A percentile compares a stretch with the other conserved stretches of the same genome.
Conservation (phyloP, 768 basidiomycete species). For the Candolleomyces aberdarensis region DNA sequence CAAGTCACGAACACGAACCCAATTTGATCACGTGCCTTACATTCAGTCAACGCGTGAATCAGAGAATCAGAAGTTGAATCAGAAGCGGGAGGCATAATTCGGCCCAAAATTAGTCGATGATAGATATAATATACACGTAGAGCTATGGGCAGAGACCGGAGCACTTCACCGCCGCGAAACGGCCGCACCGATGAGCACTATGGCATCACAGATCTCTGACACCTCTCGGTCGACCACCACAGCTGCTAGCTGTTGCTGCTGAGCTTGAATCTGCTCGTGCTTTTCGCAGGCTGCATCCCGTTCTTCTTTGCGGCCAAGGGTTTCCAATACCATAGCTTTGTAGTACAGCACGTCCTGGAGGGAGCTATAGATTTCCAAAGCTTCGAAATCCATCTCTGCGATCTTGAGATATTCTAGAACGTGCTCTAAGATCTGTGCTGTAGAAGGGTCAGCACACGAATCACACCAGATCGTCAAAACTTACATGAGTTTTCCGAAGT, state of each 20-base stretch:
- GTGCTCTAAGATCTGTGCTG: conserved; percentile 45
- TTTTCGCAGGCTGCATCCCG: conserved; percentile 53
- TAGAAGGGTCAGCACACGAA: not conserved
- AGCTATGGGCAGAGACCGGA: not conserved
- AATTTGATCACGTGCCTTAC: conserved; percentile 4
- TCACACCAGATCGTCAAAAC: conserved; percentile 9
- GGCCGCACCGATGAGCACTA: conserved; percentile 55
- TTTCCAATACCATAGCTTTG: conserved; percentile 69
- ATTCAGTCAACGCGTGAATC: not conserved
- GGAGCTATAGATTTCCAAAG: conserved; percentile 56
- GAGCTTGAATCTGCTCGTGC: conserved; percentile 42
- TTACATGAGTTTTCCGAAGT: conserved; percentile 46
- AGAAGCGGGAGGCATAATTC: no score
- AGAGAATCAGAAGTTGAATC: no score
- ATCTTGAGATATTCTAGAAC: conserved; percentile 58
- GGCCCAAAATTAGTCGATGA: no score
- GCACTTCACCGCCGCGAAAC: conserved; percentile 37
- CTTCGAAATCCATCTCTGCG: conserved; percentile 64
- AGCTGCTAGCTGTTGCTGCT: conserved; percentile 39
- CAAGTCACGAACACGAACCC: conserved; percentile 6
- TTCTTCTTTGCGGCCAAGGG: conserved; percentile 51
- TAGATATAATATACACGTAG: not conserved
- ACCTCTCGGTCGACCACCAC: conserved; percentile 50
- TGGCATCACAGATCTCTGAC: conserved; percentile 52
- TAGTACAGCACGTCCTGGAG: conserved; percentile 71